These are phyloP conservation scores for Arthromyces matolae DNA, from an alignment of 768 basidiomycete species.

Conservation along the genomic window DNA sequence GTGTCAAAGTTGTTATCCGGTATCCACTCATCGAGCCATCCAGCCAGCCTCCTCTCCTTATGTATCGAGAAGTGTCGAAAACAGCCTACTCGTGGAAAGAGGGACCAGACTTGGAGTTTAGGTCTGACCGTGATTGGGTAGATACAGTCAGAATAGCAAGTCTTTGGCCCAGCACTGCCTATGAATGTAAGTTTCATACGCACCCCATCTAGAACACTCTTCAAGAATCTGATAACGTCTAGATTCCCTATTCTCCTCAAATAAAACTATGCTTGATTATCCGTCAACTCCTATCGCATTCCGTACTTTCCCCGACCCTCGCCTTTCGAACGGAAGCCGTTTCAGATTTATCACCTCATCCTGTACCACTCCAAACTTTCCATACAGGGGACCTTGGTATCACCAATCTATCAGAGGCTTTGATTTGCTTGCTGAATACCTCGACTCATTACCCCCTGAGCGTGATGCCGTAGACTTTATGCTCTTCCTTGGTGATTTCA, in stretches of 20 bases:
- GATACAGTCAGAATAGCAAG: constrained; percentile 47
- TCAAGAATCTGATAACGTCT: constrained; percentile 1
- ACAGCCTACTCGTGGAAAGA: constrained; percentile 43
- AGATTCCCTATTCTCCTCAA: constrained; percentile 44
- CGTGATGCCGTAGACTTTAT: constrained; percentile 68
- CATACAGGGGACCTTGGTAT: constrained; percentile 55
- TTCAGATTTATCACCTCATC: constrained; percentile 71
- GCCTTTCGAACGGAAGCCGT: constrained; percentile 46
- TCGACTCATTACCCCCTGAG: constrained; percentile 34
- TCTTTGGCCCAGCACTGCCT: constrained; percentile 67
- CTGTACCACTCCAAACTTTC: constrained; percentile 70
- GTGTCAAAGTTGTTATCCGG: constrained; percentile 60
- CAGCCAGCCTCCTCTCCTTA: constrained; percentile 32
- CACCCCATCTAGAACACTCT: constrained; percentile 2
- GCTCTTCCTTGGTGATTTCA: constrained; percentile 70
- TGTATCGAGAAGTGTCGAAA: constrained; percentile 40
- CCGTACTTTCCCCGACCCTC: constrained; percentile 72
- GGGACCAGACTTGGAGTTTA: constrained; percentile 48
- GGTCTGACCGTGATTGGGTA: constrained; percentile 53
- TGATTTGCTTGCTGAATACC: constrained; percentile 56
- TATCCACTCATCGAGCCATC: constrained; percentile 41
- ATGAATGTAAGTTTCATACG: constrained; percentile 57
- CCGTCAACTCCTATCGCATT: constrained; percentile 52
- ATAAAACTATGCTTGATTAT: constrained; percentile 47
- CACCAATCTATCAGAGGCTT: constrained; percentile 57